Conservation (phyloP, 2,329 filamentous ascomycete species). For the Monosporascus sp. region DNA sequence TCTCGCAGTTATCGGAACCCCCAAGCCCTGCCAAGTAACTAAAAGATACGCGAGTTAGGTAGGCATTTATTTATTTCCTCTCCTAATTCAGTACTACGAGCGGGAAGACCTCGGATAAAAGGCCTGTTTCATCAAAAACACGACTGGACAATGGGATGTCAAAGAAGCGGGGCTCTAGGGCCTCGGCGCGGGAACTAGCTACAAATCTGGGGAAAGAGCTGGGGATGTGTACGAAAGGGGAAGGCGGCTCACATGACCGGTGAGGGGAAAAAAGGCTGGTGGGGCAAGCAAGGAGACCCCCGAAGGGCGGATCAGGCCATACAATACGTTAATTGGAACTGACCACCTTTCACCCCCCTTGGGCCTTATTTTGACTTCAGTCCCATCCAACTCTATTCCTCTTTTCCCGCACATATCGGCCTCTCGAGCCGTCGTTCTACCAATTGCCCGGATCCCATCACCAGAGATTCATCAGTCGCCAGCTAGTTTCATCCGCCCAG, state of each 20-base stretch:
- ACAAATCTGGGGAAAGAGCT: constrained; percentile 6
- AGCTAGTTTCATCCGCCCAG: not conserved
- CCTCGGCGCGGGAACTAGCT: not conserved
- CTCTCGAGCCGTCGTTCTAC: too few relatives aligned
- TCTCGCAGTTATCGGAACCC: too few relatives aligned
- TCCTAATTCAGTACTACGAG: too few relatives aligned
- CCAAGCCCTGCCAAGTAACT: too few relatives aligned
- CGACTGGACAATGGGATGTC: too few relatives aligned
- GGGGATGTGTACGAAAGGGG: constrained; percentile 2
- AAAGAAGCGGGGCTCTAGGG: not conserved
- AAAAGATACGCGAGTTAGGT: too few relatives aligned
- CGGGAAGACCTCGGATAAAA: too few relatives aligned
- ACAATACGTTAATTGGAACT: not conserved
- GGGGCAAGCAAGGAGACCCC: not conserved
- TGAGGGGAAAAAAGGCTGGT: constrained; percentile 14
- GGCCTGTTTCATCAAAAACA: too few relatives aligned
- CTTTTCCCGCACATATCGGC: not conserved
- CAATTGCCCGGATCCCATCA: not conserved
- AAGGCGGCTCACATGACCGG: constrained; percentile 15
- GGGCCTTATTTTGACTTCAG: constrained; percentile 15
- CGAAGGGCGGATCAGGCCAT: constrained; percentile 2
- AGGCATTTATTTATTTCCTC: too few relatives aligned
- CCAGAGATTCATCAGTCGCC: constrained; percentile 1
- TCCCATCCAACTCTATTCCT: constrained; percentile 1
- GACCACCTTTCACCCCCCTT: constrained; percentile 1